Evolutionary conservation across 2,329 filamentous ascomycete species (phyloP), one percentile per base, ranked within the genome.

Genomic region (Gnomoniopsis smithogilvyi): DNA sequence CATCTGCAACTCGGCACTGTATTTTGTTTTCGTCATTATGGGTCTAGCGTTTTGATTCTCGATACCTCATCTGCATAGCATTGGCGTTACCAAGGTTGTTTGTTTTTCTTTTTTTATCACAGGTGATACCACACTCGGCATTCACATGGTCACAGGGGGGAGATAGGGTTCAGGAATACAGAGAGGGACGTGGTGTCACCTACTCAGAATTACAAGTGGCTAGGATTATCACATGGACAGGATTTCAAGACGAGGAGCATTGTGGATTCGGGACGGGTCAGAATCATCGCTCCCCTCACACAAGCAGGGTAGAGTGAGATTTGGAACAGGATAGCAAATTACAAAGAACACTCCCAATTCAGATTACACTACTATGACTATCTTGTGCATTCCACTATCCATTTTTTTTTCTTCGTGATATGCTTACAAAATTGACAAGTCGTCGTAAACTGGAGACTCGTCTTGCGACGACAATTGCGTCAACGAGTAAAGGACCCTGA

Each of bases 1-100:
- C 57, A 47, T 47, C 51, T 59, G 55, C 52, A 15, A 38, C 26
- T 77, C 76, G 79, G 58, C 68, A 63, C 64, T 43, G 58, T 58
- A 62, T 67, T 56, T 60, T 56, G 54, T 62, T 63, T n/a, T 63
- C 62, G 62, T 64, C 54, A 30, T 61, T 46, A 41, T 51, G 56
- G 53, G 51, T 55, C 51, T 49, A 59, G 57, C 57, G 57, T 45
- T 59, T 55, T 54, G 36, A 33, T 49, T 55, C 45, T 47, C 17
- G 57, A 59, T 59, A 59, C 57, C 57, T 51, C 51, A 26, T 59
- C 57, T 59, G 57, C 57, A 59, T 59, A 59, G 51, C 57, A 59
- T 8, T 47, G 57, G 48, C 51, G 53, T 55, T 51, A 6, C 15
- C 19, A 2, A 10, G 41, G 6, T 12, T 54, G 56, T 41, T 53